Evolutionary conservation across 208 protist genomes (phyloP).

Genomic region (Lotmaria passim): DNA sequence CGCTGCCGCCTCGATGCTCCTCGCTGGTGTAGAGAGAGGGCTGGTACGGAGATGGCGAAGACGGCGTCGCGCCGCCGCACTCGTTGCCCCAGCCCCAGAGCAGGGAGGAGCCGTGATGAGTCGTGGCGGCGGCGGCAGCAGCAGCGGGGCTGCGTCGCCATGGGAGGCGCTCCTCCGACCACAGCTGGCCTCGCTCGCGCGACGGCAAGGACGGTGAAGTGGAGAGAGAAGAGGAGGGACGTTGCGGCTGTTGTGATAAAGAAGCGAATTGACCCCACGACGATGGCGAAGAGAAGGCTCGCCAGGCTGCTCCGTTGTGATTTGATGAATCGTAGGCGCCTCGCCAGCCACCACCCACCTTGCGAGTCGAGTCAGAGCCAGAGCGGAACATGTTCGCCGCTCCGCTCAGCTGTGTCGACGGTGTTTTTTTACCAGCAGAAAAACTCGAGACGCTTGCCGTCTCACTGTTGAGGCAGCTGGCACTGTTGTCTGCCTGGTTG

Average conservation of each 20-base stretch:
- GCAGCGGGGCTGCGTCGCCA: conserved; percentile 23
- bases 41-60: conserved; percentile 11
- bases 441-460: background rate
- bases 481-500: too few relatives aligned
- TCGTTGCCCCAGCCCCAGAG: conserved; percentile 34
- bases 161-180: conserved; percentile 10
- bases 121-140: conserved; percentile 1
- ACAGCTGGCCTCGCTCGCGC: background rate
- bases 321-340: background rate
- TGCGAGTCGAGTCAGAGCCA: background rate
- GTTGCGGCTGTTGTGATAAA: background rate
- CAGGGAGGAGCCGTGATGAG: conserved; percentile 21
- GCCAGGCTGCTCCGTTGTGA: too few relatives aligned
- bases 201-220: background rate
- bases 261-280: background rate
- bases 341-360: background rate
- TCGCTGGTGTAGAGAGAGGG: background rate
- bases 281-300: too few relatives aligned
- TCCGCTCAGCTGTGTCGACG: background rate
- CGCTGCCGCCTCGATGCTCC: background rate
- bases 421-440: background rate
- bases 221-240: background rate
- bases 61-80: background rate
- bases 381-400: conserved; percentile 9
- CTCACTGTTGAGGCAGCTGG: too few relatives aligned